These are phyloP conservation scores for Mortierella sp. DNA, from an alignment of 371 early-diverging fungal species.

Conservation along the genomic window DNA sequence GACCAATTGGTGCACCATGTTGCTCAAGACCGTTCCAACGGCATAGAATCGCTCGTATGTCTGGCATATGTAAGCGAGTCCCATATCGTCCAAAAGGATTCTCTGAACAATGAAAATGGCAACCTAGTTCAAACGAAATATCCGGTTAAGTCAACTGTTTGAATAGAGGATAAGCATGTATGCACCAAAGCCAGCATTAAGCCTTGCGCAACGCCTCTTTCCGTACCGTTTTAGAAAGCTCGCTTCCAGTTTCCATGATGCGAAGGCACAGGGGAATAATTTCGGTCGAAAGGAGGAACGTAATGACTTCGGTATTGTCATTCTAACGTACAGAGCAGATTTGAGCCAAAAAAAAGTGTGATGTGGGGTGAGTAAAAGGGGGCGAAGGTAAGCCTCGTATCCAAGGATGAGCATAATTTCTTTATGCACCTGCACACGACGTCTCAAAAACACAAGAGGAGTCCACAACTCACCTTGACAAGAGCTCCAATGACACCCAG, in stretches of 20 bases:
- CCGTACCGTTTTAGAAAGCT: constrained; percentile 94
- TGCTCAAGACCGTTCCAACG: constrained; percentile 94
- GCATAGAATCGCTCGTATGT: constrained; percentile 98
- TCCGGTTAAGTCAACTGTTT: background rate
- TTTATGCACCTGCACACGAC: background rate
- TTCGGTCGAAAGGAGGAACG: constrained; percentile 96
- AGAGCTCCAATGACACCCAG: constrained; percentile 97
- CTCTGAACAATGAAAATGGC: constrained; percentile 98
- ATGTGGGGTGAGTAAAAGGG: constrained; percentile 10
- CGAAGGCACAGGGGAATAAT: constrained; percentile 98
- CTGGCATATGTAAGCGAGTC: constrained; percentile 97
- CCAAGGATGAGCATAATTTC: background rate
- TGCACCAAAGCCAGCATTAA: background rate
- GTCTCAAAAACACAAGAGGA: background rate
- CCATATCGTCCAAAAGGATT: constrained; percentile 95
- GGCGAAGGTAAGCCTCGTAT: background rate
- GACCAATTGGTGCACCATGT: constrained; percentile 94
- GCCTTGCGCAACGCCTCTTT: background rate
- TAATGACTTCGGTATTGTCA: constrained; percentile 95
- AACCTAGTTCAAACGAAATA: constrained; percentile 57
- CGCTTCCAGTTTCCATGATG: constrained; percentile 98
- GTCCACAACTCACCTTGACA: constrained; percentile 79
- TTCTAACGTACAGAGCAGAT: constrained; percentile 65
- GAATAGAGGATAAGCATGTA: background rate
- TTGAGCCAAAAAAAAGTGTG: background rate